phyloP scores from a whole-genome alignment of 495 filamentous ascomycete species.

The Aspergillus asperescens region DNA sequence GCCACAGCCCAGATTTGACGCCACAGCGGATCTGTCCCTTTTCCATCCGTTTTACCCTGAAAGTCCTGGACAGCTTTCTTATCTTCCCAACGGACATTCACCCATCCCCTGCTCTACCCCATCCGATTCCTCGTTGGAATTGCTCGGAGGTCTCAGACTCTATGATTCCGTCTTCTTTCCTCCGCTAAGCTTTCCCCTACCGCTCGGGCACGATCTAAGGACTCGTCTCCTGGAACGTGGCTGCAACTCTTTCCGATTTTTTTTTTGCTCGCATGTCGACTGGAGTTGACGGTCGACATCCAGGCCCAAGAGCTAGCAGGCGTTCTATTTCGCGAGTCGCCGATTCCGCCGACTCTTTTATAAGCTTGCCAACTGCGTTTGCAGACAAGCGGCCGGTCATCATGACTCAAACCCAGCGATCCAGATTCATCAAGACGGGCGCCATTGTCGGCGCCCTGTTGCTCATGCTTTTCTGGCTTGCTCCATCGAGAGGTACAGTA shows the following conservation, averaged over 20 bases:
- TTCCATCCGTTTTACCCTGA: slow-evolving; percentile 6
- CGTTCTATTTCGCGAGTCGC: slow-evolving; percentile 33
- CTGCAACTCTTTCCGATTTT: slow-evolving; percentile 4
- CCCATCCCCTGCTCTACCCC: not conserved
- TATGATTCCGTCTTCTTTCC: slow-evolving; percentile 27
- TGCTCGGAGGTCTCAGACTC: slow-evolving; percentile 25
- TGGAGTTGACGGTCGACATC: slow-evolving; percentile 35
- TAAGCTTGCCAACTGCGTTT: slow-evolving; percentile 16
- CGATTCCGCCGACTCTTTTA: slow-evolving; percentile 13
- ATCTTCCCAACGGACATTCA: slow-evolving; percentile 1
- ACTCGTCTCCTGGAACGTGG: slow-evolving; percentile 13
- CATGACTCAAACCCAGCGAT: slow-evolving; percentile 68
- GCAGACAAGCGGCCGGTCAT: slow-evolving; percentile 26
- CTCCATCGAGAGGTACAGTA: slow-evolving; percentile 46
- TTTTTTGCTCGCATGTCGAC: slow-evolving; percentile 47
- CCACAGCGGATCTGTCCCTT: slow-evolving; percentile 13
- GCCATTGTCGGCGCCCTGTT: slow-evolving; percentile 70
- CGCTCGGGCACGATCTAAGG: slow-evolving; percentile 5
- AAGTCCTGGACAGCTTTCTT: slow-evolving; percentile 10
- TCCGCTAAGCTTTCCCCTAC: slow-evolving; percentile 24
- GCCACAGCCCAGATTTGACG: slow-evolving; percentile 9
- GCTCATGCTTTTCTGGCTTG: slow-evolving; percentile 69
- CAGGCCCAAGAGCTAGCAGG: slow-evolving; percentile 25
- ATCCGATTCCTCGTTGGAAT: slow-evolving; percentile 21
- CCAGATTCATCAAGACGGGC: slow-evolving; percentile 76